These are phyloP conservation scores for Botrytis paeoniae DNA, from an alignment of 2,329 filamentous ascomycete species.

Conservation along the genomic window DNA sequence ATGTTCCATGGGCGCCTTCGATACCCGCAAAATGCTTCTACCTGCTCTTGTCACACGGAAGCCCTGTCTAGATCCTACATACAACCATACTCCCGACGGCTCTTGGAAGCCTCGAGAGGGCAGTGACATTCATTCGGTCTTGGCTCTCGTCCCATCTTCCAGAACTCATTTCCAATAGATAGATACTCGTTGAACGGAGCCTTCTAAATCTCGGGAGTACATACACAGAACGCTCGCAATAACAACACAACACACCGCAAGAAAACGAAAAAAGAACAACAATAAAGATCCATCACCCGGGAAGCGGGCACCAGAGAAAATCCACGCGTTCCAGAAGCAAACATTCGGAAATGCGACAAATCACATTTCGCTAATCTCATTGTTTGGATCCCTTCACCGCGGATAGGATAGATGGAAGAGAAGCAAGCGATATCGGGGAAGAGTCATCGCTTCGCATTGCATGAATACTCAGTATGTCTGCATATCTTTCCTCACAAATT, in stretches of 20 bases:
- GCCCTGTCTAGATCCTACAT: constrained; percentile 11
- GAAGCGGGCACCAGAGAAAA: background rate
- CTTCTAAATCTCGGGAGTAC: background rate
- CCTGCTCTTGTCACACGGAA: background rate
- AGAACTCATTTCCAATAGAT: background rate
- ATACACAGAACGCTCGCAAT: background rate
- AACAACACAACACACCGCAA: background rate
- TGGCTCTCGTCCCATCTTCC: background rate
- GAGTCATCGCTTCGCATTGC: background rate
- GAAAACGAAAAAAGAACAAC: background rate
- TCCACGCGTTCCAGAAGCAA: constrained; percentile 1
- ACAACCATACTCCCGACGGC: constrained; percentile 8
- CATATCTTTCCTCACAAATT: background rate
- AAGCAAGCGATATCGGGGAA: background rate
- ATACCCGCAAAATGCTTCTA: background rate
- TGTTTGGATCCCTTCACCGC: background rate
- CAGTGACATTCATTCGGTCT: constrained; percentile 16
- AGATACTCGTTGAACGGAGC: background rate
- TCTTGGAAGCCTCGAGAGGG: constrained; percentile 13
- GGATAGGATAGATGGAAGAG: background rate
- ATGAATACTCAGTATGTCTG: background rate
- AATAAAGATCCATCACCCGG: background rate
- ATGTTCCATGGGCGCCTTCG: background rate
- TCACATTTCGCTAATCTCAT: constrained; percentile 18
- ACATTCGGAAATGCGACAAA: constrained; percentile 6